Evolutionary conservation across 306 rosid genomes (phyloP).

Genomic region (Biancaea sappan): DNA sequence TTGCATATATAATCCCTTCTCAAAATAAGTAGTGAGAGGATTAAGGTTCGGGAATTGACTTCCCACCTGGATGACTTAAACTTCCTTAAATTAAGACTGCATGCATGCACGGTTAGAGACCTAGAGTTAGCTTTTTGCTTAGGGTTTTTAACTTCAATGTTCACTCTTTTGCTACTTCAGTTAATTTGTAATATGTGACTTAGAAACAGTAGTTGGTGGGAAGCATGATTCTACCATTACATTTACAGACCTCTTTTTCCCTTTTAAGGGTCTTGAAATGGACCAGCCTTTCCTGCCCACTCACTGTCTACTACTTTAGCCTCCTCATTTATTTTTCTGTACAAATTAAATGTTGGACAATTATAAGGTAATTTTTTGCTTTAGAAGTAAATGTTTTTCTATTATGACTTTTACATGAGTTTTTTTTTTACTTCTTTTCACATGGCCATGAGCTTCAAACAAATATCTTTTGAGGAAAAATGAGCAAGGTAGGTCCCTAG

Average conservation of each 20-base stretch:
- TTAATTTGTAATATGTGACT: constrained; percentile 29
- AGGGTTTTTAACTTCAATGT: constrained; percentile 29
- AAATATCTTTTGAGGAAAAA: background rate
- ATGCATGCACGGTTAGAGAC: constrained; percentile 25
- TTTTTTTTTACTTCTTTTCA: too few species aligned
- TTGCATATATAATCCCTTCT: constrained; percentile 58
- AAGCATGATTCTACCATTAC: too few species aligned
- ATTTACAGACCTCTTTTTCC: background rate
- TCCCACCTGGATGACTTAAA: constrained; percentile 33
- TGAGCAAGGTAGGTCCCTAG: background rate
- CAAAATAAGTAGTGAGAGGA: constrained; percentile 37
- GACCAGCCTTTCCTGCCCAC: constrained; percentile 19
- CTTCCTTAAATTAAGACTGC: constrained; percentile 36
- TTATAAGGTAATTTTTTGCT: background rate
- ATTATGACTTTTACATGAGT: background rate
- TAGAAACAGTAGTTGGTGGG: constrained; percentile 22
- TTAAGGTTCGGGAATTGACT: constrained; percentile 99
- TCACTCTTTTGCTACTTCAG: background rate
- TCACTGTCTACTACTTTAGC: background rate
- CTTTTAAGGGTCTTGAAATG: constrained; percentile 38
- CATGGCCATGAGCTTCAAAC: background rate
- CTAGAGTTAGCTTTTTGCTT: constrained; percentile 34
- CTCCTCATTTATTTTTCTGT: background rate
- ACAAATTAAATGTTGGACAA: background rate
- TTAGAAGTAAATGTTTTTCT: background rate